Percentiles rank a stretch among this genome's conserved stretches.
Conservation (phyloP, 169 alveolate genomes). For the Cyclospora cayetanensis region DNA sequence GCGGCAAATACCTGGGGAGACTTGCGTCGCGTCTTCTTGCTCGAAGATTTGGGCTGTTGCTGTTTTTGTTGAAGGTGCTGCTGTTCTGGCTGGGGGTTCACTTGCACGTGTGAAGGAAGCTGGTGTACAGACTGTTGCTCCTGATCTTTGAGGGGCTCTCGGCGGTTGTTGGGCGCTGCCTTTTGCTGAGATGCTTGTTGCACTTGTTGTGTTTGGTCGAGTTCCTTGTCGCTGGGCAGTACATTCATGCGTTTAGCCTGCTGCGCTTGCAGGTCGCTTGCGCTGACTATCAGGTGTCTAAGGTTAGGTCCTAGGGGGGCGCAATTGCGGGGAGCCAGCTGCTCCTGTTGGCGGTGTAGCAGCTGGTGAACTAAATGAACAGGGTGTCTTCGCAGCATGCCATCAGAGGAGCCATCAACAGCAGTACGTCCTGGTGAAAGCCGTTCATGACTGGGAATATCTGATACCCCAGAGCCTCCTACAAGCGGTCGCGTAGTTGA, state of each 20-base stretch:
- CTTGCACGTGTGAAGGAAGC: neutral
- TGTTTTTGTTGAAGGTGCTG: neutral
- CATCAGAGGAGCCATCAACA: neutral
- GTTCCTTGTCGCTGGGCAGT: neutral
- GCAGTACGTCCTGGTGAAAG: neutral
- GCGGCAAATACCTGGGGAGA: neutral
- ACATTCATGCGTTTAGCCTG: neutral
- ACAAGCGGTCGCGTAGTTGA: too few species aligned
- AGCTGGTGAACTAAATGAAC: neutral
- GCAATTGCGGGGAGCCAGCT: neutral
- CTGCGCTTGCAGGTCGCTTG: neutral
- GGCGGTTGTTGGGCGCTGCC: neutral
- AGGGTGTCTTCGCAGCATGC: neutral
- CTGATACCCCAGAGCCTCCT: neutral
- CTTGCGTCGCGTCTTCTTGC: neutral
- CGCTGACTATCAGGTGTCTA: neutral
- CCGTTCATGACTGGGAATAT: neutral
- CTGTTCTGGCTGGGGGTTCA: neutral
- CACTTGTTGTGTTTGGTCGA: neutral
- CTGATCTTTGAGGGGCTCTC: neutral
- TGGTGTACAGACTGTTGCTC: neutral
- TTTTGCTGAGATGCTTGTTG: neutral
- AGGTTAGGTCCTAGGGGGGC: neutral
- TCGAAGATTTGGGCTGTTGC: neutral
- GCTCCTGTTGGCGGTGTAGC: slow-evolving; percentile 12